phyloP scores from a whole-genome alignment of 495 filamentous ascomycete species.

The Clavariopsis aquatica region DNA sequence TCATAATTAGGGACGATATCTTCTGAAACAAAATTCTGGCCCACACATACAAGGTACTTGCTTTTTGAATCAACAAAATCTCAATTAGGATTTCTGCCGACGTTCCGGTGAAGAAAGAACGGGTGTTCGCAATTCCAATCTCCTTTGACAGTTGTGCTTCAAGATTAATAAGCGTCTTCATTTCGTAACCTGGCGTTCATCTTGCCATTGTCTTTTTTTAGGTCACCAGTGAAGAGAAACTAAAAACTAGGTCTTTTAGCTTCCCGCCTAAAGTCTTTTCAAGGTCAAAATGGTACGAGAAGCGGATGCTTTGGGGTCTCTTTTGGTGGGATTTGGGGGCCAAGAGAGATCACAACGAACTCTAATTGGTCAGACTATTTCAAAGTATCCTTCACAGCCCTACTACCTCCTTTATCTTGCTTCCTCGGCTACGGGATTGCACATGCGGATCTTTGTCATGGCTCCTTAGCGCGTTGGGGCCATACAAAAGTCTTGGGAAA shows the following conservation, averaged over 20 bases:
- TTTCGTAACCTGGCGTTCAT: neutral
- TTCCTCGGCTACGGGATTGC: neutral
- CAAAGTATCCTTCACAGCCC: neutral
- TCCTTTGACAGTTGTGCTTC: too few relatives aligned
- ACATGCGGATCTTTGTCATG: neutral
- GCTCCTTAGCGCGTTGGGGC: neutral
- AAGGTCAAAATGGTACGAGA: neutral
- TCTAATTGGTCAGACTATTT: neutral
- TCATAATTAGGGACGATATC: too few relatives aligned
- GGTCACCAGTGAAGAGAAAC: neutral
- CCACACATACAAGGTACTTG: too few relatives aligned
- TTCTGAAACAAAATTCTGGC: too few relatives aligned
- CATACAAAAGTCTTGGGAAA: neutral
- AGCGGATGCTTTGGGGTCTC: neutral
- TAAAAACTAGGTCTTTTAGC: neutral
- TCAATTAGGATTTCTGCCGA: too few relatives aligned
- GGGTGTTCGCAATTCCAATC: too few relatives aligned
- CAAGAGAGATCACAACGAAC: neutral
- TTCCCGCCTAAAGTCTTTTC: neutral
- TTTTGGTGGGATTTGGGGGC: neutral
- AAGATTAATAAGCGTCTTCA: neutral
- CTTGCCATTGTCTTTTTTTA: neutral
- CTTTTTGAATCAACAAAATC: too few relatives aligned
- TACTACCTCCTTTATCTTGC: neutral
- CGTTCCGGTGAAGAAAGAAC: too few relatives aligned